Base-by-base conservation (phyloP, 192 early-diverging fungal genomes). In the Chytriomyces hyalinus region DNA sequence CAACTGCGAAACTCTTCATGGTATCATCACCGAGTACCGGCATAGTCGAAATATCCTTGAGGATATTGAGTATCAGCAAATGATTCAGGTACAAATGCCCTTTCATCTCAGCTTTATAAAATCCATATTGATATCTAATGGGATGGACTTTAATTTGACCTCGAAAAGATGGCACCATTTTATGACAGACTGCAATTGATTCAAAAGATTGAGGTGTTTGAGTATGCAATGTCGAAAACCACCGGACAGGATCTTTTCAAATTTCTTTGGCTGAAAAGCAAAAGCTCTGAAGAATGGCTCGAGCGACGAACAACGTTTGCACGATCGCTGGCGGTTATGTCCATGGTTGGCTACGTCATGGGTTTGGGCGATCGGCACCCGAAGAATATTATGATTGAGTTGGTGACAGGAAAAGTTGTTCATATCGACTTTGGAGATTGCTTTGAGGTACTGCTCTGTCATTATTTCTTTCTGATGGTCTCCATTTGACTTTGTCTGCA, bases 361-460 rank as follows among this genome's bases (percentile, higher is more conserved):
- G 95, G 95, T 28, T 74, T 96, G 61, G 95, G 95, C 5, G 95
- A 96, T 84, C 81, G 95, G 13, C 95, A 96, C 80, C 94, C 93
- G 3, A 91, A 91, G 53, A 96, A 96, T 80, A 83, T 96, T 26
- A 92, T 96, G 92, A 67, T 95, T 36, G 90, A 95, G 72, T 68
- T 86, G 17, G 79, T 84, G 22, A 91, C 92, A 15, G 94, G 94
- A 62, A 95, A 95, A 77, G 87, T 96, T 15, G 90, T 96, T 17
- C 95, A 96, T 71, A 95, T 96, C 73, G 95, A 96, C 82, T 94
- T 95, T 83, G 95, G 95, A 43, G 95, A 95, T 71, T 96, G 94
- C 79, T 96, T 96, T 68, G 95, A 96, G 86, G 90, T 89, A 28
- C 44, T 36, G 50, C 4, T 26, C 13, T 61, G 8, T 50, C 24